Evolutionary conservation across 106 monocot species (phyloP).

Genomic region (Dendrobium officinale): DNA sequence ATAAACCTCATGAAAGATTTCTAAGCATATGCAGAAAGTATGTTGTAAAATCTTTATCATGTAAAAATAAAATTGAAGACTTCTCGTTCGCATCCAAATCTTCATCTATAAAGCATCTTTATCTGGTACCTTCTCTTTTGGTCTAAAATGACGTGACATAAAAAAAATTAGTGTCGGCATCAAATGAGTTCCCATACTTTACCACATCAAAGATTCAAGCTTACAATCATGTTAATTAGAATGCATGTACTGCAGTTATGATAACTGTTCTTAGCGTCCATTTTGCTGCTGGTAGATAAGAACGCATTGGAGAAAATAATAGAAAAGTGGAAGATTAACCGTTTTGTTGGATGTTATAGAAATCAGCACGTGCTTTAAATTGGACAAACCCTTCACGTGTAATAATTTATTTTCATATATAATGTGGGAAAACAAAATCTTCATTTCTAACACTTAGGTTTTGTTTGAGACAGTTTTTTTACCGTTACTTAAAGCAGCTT

Average conservation of each 20-base stretch:
- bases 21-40: too few species aligned
- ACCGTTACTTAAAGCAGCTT: too few species aligned
- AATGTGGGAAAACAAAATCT: background rate
- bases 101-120: background rate
- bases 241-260: background rate
- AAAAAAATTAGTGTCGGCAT: too few species aligned
- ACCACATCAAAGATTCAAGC: background rate
- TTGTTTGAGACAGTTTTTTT: too few species aligned
- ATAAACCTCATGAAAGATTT: too few species aligned
- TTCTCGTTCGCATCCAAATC: background rate
- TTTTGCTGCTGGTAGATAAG: too few species aligned
- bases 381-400: background rate
- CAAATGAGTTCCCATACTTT: background rate
- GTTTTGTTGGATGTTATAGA: background rate
- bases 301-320: background rate
- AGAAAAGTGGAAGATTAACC: background rate
- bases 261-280: too few species aligned
- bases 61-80: too few species aligned
- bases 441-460: background rate
- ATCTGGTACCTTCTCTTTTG: background rate
- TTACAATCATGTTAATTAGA: background rate
- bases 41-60: too few species aligned
- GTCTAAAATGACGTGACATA: background rate
- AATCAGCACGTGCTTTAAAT: background rate
- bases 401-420: background rate